Base-by-base conservation (phyloP, 2,329 filamentous ascomycete genomes). In the Fusarium luffae region DNA sequence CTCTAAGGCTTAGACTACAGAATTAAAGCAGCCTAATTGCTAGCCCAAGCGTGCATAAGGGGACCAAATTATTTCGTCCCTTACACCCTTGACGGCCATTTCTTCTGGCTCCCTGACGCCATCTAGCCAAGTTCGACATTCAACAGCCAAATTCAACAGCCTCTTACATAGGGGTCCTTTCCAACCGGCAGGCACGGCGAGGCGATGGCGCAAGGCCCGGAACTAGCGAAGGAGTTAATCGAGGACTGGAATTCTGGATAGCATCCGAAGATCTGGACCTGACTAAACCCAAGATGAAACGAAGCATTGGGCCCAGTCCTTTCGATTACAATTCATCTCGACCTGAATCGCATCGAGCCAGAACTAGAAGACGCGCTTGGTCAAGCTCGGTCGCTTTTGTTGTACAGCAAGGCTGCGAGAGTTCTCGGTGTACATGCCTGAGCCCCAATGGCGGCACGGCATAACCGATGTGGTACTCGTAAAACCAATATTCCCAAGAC, bases 401-500 rank as follows among this genome's bases (percentile, higher is more conserved):
- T 66, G 43, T 46, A 66, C 63, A 49, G 41, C 42, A 66, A 66
- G 63, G 62, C 63, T 66, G 30, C n/a, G 48, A 66, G 23, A 28
- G 37, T 34, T 37, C 18, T 51, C 32, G 25, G 19, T 40, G 9
- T 32, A 37, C 30, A 46, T n/a, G 34, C 48, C 49, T 42, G 23
- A 32, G 30, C 54, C 54, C 48, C 62, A 66, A 50, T 55, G 47
- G 37, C 62, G 40, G 51, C 43, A 37, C 62, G 55, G 63, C 43
- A 49, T 55, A 66, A 55, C 63, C 63, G 63, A 66, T 13, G 62
- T 61, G 27, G 43, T 66, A 55, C 48, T 48, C 12, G 34, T 41
- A 23, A 48, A 41, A 19, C 16, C 62, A 55, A 66, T 54, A 66
- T 54, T 54, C 37, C 41, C 48, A 54, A 60, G 48, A 61, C 54